Evolutionary conservation across 2,329 filamentous ascomycete genomes (phyloP).

Genomic region (Trichoderma afroharzianum): DNA sequence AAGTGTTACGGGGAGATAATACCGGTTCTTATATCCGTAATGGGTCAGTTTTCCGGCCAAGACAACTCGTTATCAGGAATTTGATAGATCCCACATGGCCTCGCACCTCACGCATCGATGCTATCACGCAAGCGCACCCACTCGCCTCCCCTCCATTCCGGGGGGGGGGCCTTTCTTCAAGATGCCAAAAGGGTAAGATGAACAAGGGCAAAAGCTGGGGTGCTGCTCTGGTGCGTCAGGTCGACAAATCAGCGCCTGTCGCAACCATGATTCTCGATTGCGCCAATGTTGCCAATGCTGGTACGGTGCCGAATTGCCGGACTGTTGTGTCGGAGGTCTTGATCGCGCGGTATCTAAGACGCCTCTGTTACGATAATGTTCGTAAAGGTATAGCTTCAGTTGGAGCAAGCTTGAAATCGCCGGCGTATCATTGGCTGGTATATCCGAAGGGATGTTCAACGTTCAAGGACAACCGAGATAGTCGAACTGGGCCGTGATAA

Average conservation of each 20-base stretch:
- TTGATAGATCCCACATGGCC: neutral
- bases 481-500: neutral
- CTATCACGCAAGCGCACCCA: constrained; percentile 12
- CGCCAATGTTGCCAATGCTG: neutral
- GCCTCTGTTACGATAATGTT: neutral
- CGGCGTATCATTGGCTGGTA: neutral
- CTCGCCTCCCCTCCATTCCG: neutral
- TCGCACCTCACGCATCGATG: constrained; percentile 11
- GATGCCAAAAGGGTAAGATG: neutral
- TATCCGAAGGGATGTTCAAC: neutral
- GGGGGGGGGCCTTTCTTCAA: neutral
- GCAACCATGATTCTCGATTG: neutral
- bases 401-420: neutral
- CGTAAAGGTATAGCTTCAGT: neutral
- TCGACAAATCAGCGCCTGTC: constrained; percentile 2
- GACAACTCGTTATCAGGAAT: constrained; percentile 1
- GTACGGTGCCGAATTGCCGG: constrained; percentile 4
- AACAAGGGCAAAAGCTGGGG: constrained; percentile 9
- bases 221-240: neutral
- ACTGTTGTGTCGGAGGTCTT: neutral
- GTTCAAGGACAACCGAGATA: neutral
- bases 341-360: neutral
- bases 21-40: neutral
- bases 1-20: neutral
- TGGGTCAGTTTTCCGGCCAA: neutral